Evolutionary conservation across 345 rosid genomes (phyloP).

Genomic region (Eucalyptus cloeziana): DNA sequence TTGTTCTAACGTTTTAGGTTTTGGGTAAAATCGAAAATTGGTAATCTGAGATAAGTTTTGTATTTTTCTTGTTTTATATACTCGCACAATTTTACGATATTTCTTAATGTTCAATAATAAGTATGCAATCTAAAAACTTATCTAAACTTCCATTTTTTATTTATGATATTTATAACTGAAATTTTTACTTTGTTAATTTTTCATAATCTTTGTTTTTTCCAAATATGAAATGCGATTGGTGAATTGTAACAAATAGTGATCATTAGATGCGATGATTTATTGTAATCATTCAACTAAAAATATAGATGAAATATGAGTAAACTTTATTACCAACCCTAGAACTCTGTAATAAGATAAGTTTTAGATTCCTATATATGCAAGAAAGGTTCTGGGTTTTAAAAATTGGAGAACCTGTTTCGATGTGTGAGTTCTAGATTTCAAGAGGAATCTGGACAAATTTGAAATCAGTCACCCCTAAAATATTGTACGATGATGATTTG

Average conservation of each 20-base stretch:
- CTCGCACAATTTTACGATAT: accelerated
- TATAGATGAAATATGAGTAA: accelerated
- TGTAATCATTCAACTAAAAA: accelerated
- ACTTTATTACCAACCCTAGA: accelerated
- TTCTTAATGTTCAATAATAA: accelerated
- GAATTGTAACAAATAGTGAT: accelerated
- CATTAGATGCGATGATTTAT: accelerated
- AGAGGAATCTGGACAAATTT: accelerated
- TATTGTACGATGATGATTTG: accelerated
- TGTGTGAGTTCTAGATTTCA: too few species aligned
- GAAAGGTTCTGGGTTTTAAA: too few species aligned
- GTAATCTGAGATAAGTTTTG: too few species aligned
- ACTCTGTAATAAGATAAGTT: accelerated
- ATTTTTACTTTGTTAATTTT: too few species aligned
- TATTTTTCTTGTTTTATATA: accelerated
- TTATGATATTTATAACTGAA: accelerated
- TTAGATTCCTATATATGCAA: accelerated
- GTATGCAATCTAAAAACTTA: accelerated
- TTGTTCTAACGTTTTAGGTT: too few species aligned
- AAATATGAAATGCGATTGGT: accelerated
- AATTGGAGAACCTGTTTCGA: too few species aligned
- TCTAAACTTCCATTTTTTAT: too few species aligned
- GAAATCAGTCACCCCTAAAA: too few species aligned
- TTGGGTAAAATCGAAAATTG: accelerated
- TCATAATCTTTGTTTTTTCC: too few species aligned